phyloP scores from a whole-genome alignment of 192 early-diverging fungal species.

The Coemansia sp. region DNA sequence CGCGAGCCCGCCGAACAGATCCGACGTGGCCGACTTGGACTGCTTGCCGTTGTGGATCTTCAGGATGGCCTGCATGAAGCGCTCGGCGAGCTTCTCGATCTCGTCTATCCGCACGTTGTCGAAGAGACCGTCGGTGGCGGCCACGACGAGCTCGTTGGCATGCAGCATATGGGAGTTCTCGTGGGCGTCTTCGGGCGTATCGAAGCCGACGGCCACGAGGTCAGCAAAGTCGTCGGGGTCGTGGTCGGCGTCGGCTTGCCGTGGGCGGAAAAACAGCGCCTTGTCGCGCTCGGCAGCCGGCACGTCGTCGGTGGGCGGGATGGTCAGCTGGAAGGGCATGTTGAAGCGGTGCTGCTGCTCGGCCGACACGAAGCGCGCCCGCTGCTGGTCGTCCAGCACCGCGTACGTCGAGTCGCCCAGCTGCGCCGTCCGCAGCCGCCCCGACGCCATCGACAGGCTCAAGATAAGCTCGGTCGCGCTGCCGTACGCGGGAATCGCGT shows the following conservation, averaged over 20 bases:
- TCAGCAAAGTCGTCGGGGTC: constrained; percentile 35
- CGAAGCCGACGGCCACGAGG: constrained; percentile 29
- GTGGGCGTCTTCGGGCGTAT: constrained; percentile 38
- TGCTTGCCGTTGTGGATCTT: constrained; percentile 5
- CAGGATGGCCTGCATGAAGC: constrained; percentile 40
- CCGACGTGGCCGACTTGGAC: constrained; percentile 7
- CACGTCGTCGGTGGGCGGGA: constrained; percentile 25
- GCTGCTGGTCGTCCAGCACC: constrained; percentile 21
- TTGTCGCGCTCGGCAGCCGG: constrained; percentile 4
- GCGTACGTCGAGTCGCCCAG: constrained; percentile 50
- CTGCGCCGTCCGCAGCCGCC: constrained; percentile 35
- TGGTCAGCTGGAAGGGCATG: constrained; percentile 51
- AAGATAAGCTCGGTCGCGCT: constrained; percentile 42
- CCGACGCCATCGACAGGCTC: constrained; percentile 32
- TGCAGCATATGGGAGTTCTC: constrained; percentile 20
- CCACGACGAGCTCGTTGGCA: constrained; percentile 41
- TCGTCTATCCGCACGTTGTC: constrained; percentile 51
- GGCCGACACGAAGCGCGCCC: constrained; percentile 31
- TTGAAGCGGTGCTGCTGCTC: constrained; percentile 55
- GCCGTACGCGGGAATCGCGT: constrained; percentile 36
- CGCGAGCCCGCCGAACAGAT: constrained; percentile 48
- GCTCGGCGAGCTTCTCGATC: constrained; percentile 43
- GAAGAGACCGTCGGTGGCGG: constrained; percentile 50
- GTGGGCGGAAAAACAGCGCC: constrained; percentile 46
- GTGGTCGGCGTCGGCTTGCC: constrained; percentile 4